Conservation (phyloP, 352 stramenopile genomes). For the Phytophthora macrochlamydospora region DNA sequence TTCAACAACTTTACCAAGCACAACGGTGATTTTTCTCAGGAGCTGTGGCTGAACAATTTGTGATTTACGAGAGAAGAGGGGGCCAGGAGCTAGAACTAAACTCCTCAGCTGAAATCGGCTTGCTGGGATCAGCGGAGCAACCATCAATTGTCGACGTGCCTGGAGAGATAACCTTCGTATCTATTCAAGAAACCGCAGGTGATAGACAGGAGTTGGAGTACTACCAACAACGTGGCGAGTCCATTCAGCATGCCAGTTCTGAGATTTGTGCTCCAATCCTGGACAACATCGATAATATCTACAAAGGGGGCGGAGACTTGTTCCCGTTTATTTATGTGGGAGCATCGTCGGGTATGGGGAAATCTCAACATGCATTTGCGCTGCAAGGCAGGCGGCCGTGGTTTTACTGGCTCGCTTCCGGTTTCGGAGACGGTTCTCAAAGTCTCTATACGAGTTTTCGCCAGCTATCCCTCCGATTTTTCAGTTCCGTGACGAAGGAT, state of each 20-base stretch:
- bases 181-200: not conserved
- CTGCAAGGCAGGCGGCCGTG: not conserved
- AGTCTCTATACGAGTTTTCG: not conserved
- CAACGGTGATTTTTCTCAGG: too few species aligned
- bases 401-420: not conserved
- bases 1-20: too few species aligned
- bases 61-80: too few species aligned
- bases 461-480: not conserved
- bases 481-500: not conserved
- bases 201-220: not conserved
- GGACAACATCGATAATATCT: slow-evolving; percentile 6
- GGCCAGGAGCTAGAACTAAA: too few species aligned
- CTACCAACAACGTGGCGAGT: not conserved
- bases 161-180: not conserved
- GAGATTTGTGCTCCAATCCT: slow-evolving; percentile 1
- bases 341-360: not conserved
- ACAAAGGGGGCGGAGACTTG: not conserved
- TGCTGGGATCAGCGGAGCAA: too few species aligned
- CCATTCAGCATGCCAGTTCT: not conserved
- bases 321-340: not conserved
- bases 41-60: too few species aligned
- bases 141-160: too few species aligned
- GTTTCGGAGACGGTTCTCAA: not conserved
- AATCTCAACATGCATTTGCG: not conserved
- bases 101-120: too few species aligned